Evolutionary conservation across 495 filamentous ascomycete genomes (phyloP), one percentile per base, ranked within the genome.

Genomic region (Podospora didyma): DNA sequence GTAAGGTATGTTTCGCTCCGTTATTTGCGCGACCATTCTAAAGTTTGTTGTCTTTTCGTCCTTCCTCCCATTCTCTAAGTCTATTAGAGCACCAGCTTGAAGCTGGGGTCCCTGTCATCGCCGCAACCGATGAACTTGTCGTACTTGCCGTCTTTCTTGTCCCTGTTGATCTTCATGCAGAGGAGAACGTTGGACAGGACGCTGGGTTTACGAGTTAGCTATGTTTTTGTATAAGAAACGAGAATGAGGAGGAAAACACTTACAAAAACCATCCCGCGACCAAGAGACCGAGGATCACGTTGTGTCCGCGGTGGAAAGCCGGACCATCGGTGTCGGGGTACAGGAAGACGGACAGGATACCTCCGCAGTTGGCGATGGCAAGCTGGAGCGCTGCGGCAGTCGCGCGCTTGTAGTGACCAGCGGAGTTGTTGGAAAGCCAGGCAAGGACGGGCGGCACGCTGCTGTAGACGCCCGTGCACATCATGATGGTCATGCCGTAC

Each of bases 401-500:
- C 7, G 74, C 74, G 31, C 74, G 58, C 64, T 76, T 76, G 59
- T 75, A 76, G 59, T 76, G 74, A 1, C 74, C 74, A 22, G 74
- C 72, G 10, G 67, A 72, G 60, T 76, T 76, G 53, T 76, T 76
- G 14, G 72, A 69, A 41, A 72, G 66, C 90, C 89, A 95, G 0
- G 84, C 86, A 4, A 95, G 75, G 20, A 87, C 84, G 46, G 88
- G 84, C 1, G 88, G 89, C 12, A 89, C 84, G 31, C 82, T 80
- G 7, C 88, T 89, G 67, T 92, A 95, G 60, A 95, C 85, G 23
- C 90, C 90, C 2, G 71, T 75, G 23, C 75, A 72, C 61, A 86
- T 86, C 52, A 93, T 78, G 64, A 91, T 86, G 3, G 86, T 90
- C 61, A 89, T 89, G 24, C 85, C 73, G 64, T 91, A 93, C 53